Conservation (phyloP, 1,139 yeast genomes). For the Candida dubliniensis region DNA sequence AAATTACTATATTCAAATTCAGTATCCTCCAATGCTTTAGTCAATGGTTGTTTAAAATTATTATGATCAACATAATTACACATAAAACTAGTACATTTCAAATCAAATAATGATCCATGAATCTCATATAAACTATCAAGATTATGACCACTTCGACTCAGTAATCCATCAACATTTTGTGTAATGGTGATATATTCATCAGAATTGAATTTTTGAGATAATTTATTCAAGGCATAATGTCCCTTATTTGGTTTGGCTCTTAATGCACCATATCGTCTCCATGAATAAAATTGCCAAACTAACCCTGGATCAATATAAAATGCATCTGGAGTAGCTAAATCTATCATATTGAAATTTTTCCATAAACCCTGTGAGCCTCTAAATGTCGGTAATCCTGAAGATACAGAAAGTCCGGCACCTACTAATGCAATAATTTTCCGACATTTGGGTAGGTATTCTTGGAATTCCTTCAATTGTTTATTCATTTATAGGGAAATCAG, state of each 20-base stretch:
- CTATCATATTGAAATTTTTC: constrained; percentile 77
- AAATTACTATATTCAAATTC: constrained; percentile 29
- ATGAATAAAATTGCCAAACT: constrained; percentile 87
- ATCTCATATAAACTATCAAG: constrained; percentile 54
- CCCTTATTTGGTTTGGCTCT: constrained; percentile 71
- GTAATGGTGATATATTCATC: constrained; percentile 62
- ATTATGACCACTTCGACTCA: constrained; percentile 63
- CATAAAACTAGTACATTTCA: constrained; percentile 72
- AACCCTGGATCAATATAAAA: constrained; percentile 78
- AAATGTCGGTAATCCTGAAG: constrained; percentile 76
- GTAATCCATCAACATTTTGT: constrained; percentile 81
- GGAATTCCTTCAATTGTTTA: constrained; percentile 48
- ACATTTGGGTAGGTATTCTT: constrained; percentile 50
- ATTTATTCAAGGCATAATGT: constrained; percentile 64
- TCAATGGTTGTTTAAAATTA: constrained; percentile 62
- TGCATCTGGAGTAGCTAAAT: constrained; percentile 89
- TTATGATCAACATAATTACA: constrained; percentile 61
- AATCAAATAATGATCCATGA: constrained; percentile 75
- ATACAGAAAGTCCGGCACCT: constrained; percentile 82
- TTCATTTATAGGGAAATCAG: constrained; percentile 11
- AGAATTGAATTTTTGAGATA: constrained; percentile 23
- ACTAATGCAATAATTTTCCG: constrained; percentile 68
- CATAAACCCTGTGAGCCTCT: constrained; percentile 75
- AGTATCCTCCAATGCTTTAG: constrained; percentile 51
- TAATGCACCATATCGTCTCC: constrained; percentile 64